Evolutionary conservation across 805 yeast genomes (phyloP).

Genomic region (Torulaspora gathmanii): DNA sequence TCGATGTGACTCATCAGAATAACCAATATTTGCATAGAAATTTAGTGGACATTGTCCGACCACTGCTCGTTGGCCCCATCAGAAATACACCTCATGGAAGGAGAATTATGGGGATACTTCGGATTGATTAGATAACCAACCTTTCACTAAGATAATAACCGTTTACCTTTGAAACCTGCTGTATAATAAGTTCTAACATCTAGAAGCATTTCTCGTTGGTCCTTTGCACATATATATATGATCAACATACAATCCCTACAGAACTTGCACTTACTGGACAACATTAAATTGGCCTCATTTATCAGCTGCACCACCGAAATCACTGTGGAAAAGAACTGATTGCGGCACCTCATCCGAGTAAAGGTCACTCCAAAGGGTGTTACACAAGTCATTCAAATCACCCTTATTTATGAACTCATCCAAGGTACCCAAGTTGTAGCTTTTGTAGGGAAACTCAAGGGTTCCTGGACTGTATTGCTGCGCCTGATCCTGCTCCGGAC

Average conservation of each 20-base stretch:
- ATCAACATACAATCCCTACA: not conserved
- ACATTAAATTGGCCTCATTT: not conserved
- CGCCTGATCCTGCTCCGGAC: not conserved
- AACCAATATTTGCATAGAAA: conserved; percentile 44
- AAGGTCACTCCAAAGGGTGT: conserved; percentile 31
- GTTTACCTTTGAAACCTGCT: not conserved
- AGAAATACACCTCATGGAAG: conserved; percentile 95
- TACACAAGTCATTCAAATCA: conserved; percentile 29
- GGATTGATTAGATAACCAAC: conserved; percentile 18
- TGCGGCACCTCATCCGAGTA: conserved; percentile 8
- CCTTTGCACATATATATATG: conserved; percentile 1
- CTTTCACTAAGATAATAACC: not conserved
- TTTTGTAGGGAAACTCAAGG: not conserved
- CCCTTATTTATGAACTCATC: conserved; percentile 33
- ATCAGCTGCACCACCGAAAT: not conserved
- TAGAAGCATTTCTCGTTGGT: not conserved
- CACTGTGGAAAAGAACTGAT: conserved; percentile 3
- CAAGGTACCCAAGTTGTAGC: conserved; percentile 31
- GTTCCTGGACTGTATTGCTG: not conserved
- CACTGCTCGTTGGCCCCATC: conserved; percentile 65
- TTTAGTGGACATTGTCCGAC: conserved; percentile 57
- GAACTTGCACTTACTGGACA: no score
- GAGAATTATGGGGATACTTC: conserved; percentile 70
- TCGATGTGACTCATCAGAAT: conserved; percentile 49
- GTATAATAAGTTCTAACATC: not conserved